These are phyloP conservation scores for Knufia fluminis DNA, from an alignment of 2,329 filamentous ascomycete species.

Conservation along the genomic window DNA sequence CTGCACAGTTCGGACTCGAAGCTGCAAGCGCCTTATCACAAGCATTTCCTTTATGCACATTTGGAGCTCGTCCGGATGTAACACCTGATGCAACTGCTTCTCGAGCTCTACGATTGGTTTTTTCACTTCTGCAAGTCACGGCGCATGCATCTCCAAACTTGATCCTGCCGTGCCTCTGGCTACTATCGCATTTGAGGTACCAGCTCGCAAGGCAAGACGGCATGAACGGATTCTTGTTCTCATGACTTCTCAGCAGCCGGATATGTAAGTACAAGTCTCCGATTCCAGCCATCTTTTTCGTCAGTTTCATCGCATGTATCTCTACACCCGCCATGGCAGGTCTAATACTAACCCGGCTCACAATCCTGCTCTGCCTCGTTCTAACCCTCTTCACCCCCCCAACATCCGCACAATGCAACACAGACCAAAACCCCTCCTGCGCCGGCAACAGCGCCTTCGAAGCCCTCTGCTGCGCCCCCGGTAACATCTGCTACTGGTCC, in stretches of 20 bases:
- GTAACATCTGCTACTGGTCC: constrained; percentile 24
- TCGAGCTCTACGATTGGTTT: not conserved
- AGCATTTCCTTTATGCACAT: not conserved
- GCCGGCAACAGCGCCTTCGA: constrained; percentile 19
- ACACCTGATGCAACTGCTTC: not conserved
- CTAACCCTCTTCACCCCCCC: not conserved
- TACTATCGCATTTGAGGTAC: not conserved
- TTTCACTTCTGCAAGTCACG: not conserved
- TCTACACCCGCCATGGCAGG: not conserved
- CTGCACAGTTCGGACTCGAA: not conserved
- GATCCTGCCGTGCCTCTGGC: not conserved
- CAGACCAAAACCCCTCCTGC: constrained; percentile 23
- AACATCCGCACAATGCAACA: constrained; percentile 7
- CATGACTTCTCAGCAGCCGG: not conserved
- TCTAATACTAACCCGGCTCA: not conserved
- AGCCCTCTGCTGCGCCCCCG: constrained; percentile 20
- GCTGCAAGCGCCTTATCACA: not conserved
- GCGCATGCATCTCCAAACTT: not conserved
- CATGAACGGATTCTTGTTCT: not conserved
- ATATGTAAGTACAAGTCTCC: not conserved
- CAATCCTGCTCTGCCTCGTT: not conserved
- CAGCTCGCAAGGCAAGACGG: not conserved
- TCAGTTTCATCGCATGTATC: not conserved
- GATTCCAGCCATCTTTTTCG: not conserved
- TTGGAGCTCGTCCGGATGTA: not conserved